phyloP scores from a whole-genome alignment of 352 stramenopile species.

The Phytopythium litorale region DNA sequence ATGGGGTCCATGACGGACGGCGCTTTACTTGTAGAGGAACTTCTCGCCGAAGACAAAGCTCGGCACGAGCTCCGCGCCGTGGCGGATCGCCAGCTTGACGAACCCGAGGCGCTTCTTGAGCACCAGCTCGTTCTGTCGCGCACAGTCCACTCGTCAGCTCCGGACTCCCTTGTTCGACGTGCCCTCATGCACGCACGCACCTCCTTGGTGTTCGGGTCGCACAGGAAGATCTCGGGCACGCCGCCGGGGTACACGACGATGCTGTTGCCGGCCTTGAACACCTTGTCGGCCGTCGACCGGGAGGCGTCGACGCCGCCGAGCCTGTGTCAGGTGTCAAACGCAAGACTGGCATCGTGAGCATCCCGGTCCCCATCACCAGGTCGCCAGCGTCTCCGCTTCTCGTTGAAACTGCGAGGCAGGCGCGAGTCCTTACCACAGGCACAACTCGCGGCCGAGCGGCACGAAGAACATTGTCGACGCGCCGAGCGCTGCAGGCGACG shows the following conservation, averaged over 20 bases:
- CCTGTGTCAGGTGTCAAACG: constrained; percentile 14
- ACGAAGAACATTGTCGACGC: constrained; percentile 75
- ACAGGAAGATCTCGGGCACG: constrained; percentile 75
- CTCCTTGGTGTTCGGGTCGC: constrained; percentile 65
- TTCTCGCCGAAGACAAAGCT: constrained; percentile 82
- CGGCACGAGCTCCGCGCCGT: constrained; percentile 71
- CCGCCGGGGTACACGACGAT: constrained; percentile 74
- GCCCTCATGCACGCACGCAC: constrained; percentile 6
- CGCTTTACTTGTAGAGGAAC: constrained; percentile 61
- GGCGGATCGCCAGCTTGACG: constrained; percentile 75
- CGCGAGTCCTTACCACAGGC: constrained; percentile 32
- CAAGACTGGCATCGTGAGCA: neutral
- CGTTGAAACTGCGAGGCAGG: neutral
- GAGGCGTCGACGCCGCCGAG: constrained; percentile 73
- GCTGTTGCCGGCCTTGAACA: constrained; percentile 60
- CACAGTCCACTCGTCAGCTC: neutral
- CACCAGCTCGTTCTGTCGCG: constrained; percentile 48
- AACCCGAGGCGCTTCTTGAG: constrained; percentile 80
- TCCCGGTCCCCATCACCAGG: neutral
- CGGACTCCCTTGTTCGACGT: too few relatives aligned
- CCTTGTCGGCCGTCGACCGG: constrained; percentile 66
- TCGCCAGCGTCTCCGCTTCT: neutral
- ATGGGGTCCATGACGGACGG: constrained; percentile 8
- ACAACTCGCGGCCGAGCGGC: constrained; percentile 57
- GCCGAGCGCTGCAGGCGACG: constrained; percentile 28